These are phyloP conservation scores for Colletotrichum destructivum DNA, from an alignment of 2,329 filamentous ascomycete species.

Conservation along the genomic window DNA sequence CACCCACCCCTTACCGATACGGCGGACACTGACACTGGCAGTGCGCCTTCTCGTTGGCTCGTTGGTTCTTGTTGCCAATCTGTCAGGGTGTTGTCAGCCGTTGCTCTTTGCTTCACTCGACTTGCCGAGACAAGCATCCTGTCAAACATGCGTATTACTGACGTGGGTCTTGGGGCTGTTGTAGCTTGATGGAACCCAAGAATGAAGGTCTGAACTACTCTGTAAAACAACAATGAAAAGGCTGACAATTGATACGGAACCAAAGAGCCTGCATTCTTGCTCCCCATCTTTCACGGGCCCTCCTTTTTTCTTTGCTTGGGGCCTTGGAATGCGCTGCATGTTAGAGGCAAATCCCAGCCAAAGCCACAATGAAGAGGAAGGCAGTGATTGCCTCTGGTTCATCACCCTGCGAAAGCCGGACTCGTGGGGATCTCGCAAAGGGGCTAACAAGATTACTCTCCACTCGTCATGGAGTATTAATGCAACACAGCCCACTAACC, in stretches of 20 bases:
- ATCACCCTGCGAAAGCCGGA: background rate
- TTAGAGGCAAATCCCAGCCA: background rate
- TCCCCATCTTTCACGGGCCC: background rate
- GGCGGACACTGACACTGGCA: conserved; percentile 2
- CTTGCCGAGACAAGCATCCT: conserved; percentile 7
- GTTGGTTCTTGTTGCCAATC: conserved; percentile 9
- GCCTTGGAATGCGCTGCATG: background rate
- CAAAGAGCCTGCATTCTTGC: background rate
- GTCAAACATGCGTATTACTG: conserved; percentile 28
- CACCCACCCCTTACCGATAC: background rate
- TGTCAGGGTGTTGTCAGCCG: conserved; percentile 20
- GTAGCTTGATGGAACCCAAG: background rate
- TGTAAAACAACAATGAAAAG: too few species aligned
- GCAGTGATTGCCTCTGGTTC: background rate
- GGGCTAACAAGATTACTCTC: conserved; percentile 2
- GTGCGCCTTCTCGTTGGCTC: background rate
- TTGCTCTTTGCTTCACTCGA: background rate
- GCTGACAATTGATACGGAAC: background rate
- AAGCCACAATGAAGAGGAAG: too few species aligned
- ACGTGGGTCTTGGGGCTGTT: background rate
- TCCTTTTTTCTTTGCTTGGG: background rate
- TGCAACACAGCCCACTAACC: fast-evolving
- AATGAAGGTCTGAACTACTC: background rate
- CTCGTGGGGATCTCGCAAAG: background rate
- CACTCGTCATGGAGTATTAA: background rate